These are phyloP conservation scores for Populus nigra DNA, from an alignment of 345 rosid genomes.

Conservation along the genomic window DNA sequence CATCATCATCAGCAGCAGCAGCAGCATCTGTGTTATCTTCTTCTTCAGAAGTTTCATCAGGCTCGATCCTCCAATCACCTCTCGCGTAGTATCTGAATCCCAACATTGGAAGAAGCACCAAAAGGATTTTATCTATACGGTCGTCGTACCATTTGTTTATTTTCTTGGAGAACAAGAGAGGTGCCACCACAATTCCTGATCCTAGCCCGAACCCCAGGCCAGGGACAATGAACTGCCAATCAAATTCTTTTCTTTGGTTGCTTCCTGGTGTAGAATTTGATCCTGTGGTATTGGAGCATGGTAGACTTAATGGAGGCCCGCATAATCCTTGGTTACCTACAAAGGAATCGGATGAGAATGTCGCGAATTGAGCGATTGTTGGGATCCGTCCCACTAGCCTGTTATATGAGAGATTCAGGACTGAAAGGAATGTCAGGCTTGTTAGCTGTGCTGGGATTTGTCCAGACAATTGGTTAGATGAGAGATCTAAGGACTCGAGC, in stretches of 20 bases:
- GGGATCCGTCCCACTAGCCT: constrained; percentile 12
- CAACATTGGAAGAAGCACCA: constrained; percentile 39
- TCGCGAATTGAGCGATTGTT: not conserved
- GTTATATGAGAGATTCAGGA: constrained; percentile 22
- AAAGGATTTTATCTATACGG: constrained; percentile 38
- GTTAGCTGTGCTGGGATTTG: constrained; percentile 19
- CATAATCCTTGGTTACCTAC: constrained; percentile 15
- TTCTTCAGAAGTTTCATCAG: constrained; percentile 24
- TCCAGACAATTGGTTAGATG: constrained; percentile 9
- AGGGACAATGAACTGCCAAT: constrained; percentile 44
- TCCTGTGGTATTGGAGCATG: not conserved
- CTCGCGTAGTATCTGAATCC: constrained; percentile 42
- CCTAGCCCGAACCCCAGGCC: constrained; percentile 58
- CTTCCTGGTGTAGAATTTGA: not conserved
- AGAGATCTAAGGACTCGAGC: constrained; percentile 25
- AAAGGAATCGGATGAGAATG: constrained; percentile 4
- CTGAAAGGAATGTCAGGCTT: constrained; percentile 13
- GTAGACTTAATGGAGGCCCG: not conserved
- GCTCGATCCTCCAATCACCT: constrained; percentile 27
- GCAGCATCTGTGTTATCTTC: constrained; percentile 3
- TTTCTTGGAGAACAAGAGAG: constrained; percentile 33
- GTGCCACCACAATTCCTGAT: constrained; percentile 44
- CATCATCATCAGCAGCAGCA: not conserved
- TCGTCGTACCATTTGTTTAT: constrained; percentile 28
- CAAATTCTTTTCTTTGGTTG: not conserved